Conservation (phyloP, 495 filamentous ascomycete genomes). For the Penicillium canariense region DNA sequence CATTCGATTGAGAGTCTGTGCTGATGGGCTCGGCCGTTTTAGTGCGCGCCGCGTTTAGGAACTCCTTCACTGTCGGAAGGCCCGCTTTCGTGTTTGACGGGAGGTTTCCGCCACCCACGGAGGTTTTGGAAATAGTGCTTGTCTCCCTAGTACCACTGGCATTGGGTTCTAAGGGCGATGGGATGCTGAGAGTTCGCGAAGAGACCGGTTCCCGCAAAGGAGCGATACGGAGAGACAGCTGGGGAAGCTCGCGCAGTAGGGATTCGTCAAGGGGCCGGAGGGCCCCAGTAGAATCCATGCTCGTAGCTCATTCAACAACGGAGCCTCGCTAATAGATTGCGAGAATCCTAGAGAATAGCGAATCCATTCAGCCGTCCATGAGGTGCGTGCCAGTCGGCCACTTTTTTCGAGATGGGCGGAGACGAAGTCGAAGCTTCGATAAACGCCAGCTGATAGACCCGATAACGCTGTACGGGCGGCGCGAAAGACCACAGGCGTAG, state of each 20-base stretch:
- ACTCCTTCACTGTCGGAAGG: slow-evolving; percentile 36
- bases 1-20: slow-evolving; percentile 30
- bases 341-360: slow-evolving; percentile 6
- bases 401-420: background rate
- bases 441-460: slow-evolving; percentile 13
- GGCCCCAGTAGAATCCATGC: slow-evolving; percentile 36
- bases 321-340: slow-evolving; percentile 4
- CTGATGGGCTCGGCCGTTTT: slow-evolving; percentile 35
- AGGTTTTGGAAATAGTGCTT: slow-evolving; percentile 33
- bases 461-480: slow-evolving; percentile 15
- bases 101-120: slow-evolving; percentile 28
- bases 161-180: slow-evolving; percentile 48
- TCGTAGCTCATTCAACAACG: slow-evolving; percentile 7
- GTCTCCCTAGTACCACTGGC: slow-evolving; percentile 37
- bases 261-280: slow-evolving; percentile 42
- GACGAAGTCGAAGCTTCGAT: slow-evolving; percentile 14
- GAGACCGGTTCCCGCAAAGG: slow-evolving; percentile 49
- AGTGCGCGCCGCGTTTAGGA: slow-evolving; percentile 32
- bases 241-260: slow-evolving; percentile 43
- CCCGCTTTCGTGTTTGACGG: slow-evolving; percentile 24
- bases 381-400: background rate
- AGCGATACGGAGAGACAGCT: slow-evolving; percentile 47
- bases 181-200: slow-evolving; percentile 41
- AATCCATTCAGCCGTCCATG: slow-evolving; percentile 11
- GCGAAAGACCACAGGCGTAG: slow-evolving; percentile 6